Base-by-base conservation (phyloP, 306 rosid genomes). In the Rubus idaeus region DNA sequence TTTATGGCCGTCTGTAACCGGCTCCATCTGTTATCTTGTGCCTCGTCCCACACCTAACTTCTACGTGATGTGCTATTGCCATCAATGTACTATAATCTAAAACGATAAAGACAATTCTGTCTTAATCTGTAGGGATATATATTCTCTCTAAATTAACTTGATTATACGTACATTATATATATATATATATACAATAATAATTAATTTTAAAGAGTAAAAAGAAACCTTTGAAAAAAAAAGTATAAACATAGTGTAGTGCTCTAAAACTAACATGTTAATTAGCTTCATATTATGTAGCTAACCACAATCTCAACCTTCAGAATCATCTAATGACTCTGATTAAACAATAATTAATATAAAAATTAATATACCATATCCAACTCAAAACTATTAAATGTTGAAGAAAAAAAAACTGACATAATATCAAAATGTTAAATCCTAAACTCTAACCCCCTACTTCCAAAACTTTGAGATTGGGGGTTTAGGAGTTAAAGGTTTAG, bases 1-100 rank as follows among this genome's bases (percentile, higher is more conserved):
- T 39, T 37, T 63, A 8, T 64, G 69, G 69, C 69, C 69, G 69
- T 39, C 69, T 64, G 47, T 39, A 64, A 64, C 20, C 69, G 69
- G 69, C 69, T 37, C 13, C 69, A 64, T 37, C 69, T 39, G 69
- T 47, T 17, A 30, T 62, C 67, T 62, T 30, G 44, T 35, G 20
- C 69, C 21, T 64, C 47, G 69, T 39, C 69, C 23, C 47, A 8
- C 5, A 39, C 47, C 21, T 39, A 64, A 64, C 47, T 16, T 64
- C 2, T 64, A 39, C 21, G 10, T 64, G 69, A 64, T 64, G 69
- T 64, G 47, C 47, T 39, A 37, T 64, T 64, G 69, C 69, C 69
- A 64, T 64, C 69, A 64, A 17, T 39, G 21, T 1, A 39, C 12
- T 64, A 64, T 37, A 64, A 39, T 62, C 44, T 30, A 62, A 62